Conservation (phyloP, 2,329 filamentous ascomycete species). For the Curvularia eragrostidis region DNA sequence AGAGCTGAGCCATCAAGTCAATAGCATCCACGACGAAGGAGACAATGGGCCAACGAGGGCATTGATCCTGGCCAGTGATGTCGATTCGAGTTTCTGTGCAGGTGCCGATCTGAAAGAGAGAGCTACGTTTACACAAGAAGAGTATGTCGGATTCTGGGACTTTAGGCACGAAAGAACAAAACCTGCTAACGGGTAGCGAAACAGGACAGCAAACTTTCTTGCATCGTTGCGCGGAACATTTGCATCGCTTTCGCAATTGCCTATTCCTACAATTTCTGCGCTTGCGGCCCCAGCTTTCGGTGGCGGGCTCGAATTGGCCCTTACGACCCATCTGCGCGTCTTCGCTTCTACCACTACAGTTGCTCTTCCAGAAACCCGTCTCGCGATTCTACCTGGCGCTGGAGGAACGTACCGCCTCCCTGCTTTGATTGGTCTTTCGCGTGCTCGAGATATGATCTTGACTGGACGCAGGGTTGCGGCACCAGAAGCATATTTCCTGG, state of each 20-base stretch:
- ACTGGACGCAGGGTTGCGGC: constrained; percentile 86
- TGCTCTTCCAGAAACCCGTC: constrained; percentile 86
- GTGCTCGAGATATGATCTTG: constrained; percentile 88
- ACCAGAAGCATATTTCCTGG: constrained; percentile 88
- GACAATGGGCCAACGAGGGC: constrained; percentile 72
- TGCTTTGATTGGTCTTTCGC: constrained; percentile 75
- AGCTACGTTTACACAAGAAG: constrained; percentile 73
- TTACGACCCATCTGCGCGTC: constrained; percentile 88
- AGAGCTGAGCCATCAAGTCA: constrained; percentile 74
- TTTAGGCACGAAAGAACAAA: not conserved
- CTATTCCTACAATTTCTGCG: constrained; percentile 88
- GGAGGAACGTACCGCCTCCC: constrained; percentile 91
- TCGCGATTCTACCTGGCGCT: constrained; percentile 93
- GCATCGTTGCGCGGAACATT: constrained; percentile 77
- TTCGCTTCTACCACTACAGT: constrained; percentile 79
- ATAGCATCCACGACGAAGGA: constrained; percentile 69
- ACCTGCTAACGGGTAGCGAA: constrained; percentile 17
- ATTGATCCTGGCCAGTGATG: constrained; percentile 80
- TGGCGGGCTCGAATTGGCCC: constrained; percentile 90
- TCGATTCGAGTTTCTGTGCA: constrained; percentile 89
- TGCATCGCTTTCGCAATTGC: constrained; percentile 72
- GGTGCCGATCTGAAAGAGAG: constrained; percentile 95
- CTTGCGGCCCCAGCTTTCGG: constrained; percentile 87
- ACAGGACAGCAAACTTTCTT: constrained; percentile 81
- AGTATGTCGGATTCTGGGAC: constrained; percentile 62